Conservation (phyloP, 306 rosid species). For the Sicyos edulis region DNA sequence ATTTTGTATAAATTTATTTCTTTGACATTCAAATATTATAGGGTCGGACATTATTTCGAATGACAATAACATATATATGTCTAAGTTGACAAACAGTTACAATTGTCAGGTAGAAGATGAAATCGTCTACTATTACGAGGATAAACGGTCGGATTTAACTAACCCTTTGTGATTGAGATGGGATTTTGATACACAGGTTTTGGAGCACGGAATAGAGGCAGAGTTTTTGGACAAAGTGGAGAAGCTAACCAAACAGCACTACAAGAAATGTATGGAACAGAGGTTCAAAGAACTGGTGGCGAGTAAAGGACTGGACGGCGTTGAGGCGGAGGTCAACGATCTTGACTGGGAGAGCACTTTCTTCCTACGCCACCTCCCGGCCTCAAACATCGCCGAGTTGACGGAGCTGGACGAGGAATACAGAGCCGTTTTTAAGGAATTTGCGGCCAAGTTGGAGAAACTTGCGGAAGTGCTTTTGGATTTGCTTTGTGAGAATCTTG, state of each 20-base stretch:
- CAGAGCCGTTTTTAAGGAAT: conserved; percentile 73
- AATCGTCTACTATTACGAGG: too few species aligned
- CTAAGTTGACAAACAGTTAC: too few species aligned
- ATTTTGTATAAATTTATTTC: too few species aligned
- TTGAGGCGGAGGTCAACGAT: conserved; percentile 58
- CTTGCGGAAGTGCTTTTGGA: conserved; percentile 71
- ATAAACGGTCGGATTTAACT: too few species aligned
- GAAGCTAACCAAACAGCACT: conserved; percentile 71
- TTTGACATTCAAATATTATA: too few species aligned
- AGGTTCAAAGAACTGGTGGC: conserved; percentile 56
- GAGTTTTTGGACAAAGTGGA: conserved; percentile 70
- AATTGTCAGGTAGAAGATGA: too few species aligned
- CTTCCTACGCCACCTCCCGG: conserved; percentile 64
- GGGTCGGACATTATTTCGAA: too few species aligned
- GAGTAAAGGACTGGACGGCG: conserved; percentile 51
- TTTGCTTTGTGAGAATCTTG: conserved; percentile 83
- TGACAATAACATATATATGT: too few species aligned
- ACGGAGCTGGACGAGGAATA: conserved; percentile 66
- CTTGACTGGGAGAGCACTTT: conserved; percentile 91
- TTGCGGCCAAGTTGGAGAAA: conserved; percentile 54
- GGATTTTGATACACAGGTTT: conserved; percentile 33
- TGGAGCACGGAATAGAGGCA: conserved; percentile 55
- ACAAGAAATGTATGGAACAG: conserved; percentile 60
- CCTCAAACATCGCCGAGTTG: conserved; percentile 54
- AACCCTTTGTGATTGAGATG: too few species aligned